These are phyloP conservation scores for Starmera stellimalicola DNA, from an alignment of 1,139 yeast species.

Conservation along the genomic window DNA sequence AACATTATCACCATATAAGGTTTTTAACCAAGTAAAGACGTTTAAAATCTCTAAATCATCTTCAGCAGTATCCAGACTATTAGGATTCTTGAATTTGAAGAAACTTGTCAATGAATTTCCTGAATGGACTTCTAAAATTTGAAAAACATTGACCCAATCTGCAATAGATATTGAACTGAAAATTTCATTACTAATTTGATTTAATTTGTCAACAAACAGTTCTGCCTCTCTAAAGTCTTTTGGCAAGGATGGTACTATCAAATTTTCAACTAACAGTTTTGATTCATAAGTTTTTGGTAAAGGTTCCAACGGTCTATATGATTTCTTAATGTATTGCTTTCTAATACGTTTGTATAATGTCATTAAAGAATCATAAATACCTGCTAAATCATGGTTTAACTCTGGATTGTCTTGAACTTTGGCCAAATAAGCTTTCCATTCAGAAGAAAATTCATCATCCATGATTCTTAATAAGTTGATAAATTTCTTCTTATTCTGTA, in stretches of 20 bases:
- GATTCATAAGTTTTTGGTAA: constrained; percentile 14
- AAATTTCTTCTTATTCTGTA: constrained; percentile 50
- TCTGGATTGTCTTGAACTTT: constrained; percentile 17
- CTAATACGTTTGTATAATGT: constrained; percentile 59
- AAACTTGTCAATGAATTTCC: constrained; percentile 43
- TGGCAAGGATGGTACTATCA: constrained; percentile 14
- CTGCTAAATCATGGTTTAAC: constrained; percentile 23
- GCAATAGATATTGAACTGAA: constrained; percentile 51
- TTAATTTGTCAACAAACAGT: constrained; percentile 53
- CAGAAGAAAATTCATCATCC: constrained; percentile 57
- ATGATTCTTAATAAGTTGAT: constrained; percentile 59
- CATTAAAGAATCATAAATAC: constrained; percentile 39
- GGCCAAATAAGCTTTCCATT: constrained; percentile 52
- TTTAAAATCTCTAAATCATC: constrained; percentile 59
- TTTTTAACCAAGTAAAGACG: constrained; percentile 59
- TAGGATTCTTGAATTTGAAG: constrained; percentile 47
- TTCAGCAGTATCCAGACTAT: constrained; percentile 29
- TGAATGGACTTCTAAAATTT: constrained; percentile 62
- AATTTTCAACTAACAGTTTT: constrained; percentile 5
- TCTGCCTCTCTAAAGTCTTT: constrained; percentile 32
- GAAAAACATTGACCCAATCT: constrained; percentile 78
- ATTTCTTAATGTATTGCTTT: constrained; percentile 65
- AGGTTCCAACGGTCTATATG: constrained; percentile 59
- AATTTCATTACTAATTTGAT: constrained; percentile 50
- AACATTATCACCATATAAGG: constrained; percentile 31